Percentiles rank a stretch among this genome's conserved stretches.
These are phyloP conservation scores for Schwanniomyces polymorphus DNA, from an alignment of 805 yeast genomes.

Conservation along the genomic window DNA sequence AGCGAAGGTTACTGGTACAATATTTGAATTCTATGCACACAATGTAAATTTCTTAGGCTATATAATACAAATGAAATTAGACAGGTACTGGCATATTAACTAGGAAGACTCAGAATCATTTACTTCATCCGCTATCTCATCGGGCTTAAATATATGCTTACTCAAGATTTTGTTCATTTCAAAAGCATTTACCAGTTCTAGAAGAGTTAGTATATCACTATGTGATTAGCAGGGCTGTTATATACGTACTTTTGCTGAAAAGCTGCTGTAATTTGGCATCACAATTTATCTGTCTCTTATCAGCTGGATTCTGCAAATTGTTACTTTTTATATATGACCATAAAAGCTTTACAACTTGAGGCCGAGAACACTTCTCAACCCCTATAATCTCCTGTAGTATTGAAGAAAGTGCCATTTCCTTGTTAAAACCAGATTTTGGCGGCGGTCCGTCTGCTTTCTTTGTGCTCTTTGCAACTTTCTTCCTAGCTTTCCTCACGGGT, in stretches of 20 bases:
- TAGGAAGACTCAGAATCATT: not conserved
- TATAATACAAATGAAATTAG: not conserved
- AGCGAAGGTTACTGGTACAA: not conserved
- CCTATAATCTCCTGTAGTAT: conserved; percentile 52
- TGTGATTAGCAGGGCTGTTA: not conserved
- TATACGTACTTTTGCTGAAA: conserved; percentile 54
- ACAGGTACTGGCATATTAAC: not conserved
- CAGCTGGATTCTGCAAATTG: conserved; percentile 64
- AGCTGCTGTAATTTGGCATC: conserved; percentile 56
- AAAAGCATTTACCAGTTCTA: conserved; percentile 51
- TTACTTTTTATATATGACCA: conserved; percentile 72
- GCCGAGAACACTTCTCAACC: conserved; percentile 49
- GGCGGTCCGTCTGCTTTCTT: conserved; percentile 13
- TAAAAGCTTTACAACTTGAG: conserved; percentile 65
- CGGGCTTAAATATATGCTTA: conserved; percentile 46
- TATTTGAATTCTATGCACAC: not conserved
- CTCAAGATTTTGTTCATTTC: conserved; percentile 56
- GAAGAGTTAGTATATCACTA: conserved; percentile 7
- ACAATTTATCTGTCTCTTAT: conserved; percentile 63
- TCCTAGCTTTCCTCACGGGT: conserved; percentile 19
- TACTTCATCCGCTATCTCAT: conserved; percentile 14
- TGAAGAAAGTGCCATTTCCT: conserved; percentile 49
- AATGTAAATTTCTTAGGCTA: not conserved
- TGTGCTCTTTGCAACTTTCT: conserved; percentile 11
- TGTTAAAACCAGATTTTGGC: conserved; percentile 39